Conservation (phyloP, 208 protist species). For the Leishmania braziliensis region DNA sequence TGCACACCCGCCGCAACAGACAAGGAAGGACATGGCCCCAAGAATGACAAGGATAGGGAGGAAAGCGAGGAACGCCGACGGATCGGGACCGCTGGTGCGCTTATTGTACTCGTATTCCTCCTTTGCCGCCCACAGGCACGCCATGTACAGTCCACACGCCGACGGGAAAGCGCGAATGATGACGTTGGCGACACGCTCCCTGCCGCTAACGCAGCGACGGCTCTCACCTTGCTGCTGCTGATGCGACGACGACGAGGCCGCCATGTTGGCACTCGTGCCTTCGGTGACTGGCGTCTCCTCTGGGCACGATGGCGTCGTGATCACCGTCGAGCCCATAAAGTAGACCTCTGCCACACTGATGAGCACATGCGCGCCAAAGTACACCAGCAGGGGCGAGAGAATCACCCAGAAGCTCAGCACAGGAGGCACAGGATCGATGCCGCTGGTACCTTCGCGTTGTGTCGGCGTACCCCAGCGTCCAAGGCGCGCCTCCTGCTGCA, state of each 20-base stretch:
- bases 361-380: constrained; percentile 20
- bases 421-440: not conserved
- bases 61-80: constrained; percentile 40
- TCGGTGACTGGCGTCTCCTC: not conserved
- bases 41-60: constrained; percentile 49
- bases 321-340: not conserved
- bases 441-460: not conserved
- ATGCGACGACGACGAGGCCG: not conserved
- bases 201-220: not conserved
- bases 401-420: constrained; percentile 59
- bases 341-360: constrained; percentile 11
- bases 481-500: constrained; percentile 2
- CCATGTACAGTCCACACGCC: constrained; percentile 49
- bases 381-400: constrained; percentile 57
- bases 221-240: not conserved
- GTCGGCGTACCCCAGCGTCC: not conserved
- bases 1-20: constrained; percentile 29
- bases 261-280: not conserved
- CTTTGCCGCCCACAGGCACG: constrained; percentile 61
- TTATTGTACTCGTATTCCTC: constrained; percentile 49
- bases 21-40: constrained; percentile 21
- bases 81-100: constrained; percentile 24
- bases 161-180: constrained; percentile 20
- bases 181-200: constrained; percentile 25
- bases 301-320: not conserved